Percentiles rank a stretch among this genome's conserved stretches.
These are phyloP conservation scores for Ceratobasidium sp. DNA, from an alignment of 1,284 basidiomycete species.

Conservation along the genomic window DNA sequence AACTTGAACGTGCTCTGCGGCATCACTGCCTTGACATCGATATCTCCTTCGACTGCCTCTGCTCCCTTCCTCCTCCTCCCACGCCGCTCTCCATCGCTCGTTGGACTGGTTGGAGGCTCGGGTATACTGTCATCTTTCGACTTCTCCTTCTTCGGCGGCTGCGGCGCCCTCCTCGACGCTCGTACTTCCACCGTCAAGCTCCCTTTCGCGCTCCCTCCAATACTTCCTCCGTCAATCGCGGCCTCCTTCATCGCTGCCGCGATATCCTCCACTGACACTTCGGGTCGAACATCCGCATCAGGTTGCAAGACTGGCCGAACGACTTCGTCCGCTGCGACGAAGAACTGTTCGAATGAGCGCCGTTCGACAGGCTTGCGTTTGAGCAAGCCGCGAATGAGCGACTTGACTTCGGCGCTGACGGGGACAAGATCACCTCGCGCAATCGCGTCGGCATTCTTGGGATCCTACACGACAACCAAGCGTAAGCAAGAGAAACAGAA, in stretches of 20 bases:
- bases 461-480: conserved; percentile 49
- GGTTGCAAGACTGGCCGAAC: conserved; percentile 83
- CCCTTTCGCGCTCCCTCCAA: conserved; percentile 54
- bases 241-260: conserved; percentile 49
- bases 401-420: conserved; percentile 89
- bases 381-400: conserved; percentile 84
- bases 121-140: background rate
- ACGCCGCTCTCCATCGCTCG: conserved; percentile 40
- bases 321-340: conserved; percentile 73
- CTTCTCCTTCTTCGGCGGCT: conserved; percentile 44
- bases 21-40: conserved; percentile 81
- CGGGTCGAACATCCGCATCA: conserved; percentile 59
- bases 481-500: conserved; percentile 3
- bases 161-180: conserved; percentile 42
- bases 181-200: conserved; percentile 54
- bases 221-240: conserved; percentile 51
- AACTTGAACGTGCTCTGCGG: conserved; percentile 83
- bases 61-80: conserved; percentile 16
- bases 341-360: conserved; percentile 93
- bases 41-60: conserved; percentile 61
- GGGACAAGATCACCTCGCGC: conserved; percentile 57
- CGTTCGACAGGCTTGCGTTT: conserved; percentile 88
- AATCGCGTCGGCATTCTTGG: conserved; percentile 56
- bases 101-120: conserved; percentile 42
- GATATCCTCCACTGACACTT: conserved; percentile 48